Conservation (phyloP, 495 filamentous ascomycete species). For the Ramalina intermedia region DNA sequence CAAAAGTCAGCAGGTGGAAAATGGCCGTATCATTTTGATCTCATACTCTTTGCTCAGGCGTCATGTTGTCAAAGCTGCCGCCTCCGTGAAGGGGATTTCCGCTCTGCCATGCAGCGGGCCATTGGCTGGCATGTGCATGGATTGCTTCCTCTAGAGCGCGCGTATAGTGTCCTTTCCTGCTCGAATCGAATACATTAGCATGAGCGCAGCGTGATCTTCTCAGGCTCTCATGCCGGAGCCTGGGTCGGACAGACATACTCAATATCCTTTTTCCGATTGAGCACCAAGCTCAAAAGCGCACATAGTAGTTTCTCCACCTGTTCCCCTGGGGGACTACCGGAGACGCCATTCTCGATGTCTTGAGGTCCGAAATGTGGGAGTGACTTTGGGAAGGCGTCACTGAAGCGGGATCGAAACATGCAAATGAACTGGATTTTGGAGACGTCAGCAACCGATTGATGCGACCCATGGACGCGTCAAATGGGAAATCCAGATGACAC, state of each 20-base stretch:
- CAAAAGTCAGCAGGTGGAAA: constrained; percentile 14
- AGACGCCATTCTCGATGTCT: constrained; percentile 79
- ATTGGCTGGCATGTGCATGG: constrained; percentile 70
- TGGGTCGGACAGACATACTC: constrained; percentile 52
- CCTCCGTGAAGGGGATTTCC: constrained; percentile 72
- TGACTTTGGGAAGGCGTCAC: constrained; percentile 73
- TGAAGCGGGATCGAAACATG: constrained; percentile 91
- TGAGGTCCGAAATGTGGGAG: constrained; percentile 82
- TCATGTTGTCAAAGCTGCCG: constrained; percentile 65
- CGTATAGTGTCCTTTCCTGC: constrained; percentile 70
- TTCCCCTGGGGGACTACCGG: constrained; percentile 62
- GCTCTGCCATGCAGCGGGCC: constrained; percentile 75
- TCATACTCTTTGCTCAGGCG: constrained; percentile 65
- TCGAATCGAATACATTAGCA: not conserved
- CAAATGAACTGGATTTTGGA: constrained; percentile 66
- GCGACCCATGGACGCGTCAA: constrained; percentile 24
- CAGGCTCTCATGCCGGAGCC: not conserved
- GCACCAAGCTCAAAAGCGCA: constrained; percentile 68
- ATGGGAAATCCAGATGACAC: constrained; percentile 26
- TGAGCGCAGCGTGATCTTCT: constrained; percentile 4
- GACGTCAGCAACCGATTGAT: constrained; percentile 19
- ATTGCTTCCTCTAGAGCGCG: constrained; percentile 91
- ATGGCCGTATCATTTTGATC: constrained; percentile 7
- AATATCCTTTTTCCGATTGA: constrained; percentile 95
- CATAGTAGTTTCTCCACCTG: constrained; percentile 79